Evolutionary conservation across 352 stramenopile species (phyloP).

Genomic region (Bremia lactucae): DNA sequence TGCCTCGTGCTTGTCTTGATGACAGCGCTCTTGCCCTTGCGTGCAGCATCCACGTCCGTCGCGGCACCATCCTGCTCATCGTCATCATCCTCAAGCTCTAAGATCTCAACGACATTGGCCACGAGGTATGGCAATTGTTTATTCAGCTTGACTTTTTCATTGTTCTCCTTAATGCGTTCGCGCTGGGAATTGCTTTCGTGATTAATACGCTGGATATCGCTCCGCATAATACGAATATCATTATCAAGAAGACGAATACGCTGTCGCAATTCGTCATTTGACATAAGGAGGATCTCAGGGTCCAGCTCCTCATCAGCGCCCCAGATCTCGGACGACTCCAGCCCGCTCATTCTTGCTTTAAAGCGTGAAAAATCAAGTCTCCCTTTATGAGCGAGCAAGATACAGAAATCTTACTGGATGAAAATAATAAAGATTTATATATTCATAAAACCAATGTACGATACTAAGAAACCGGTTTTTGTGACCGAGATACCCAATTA

Average conservation of each 20-base stretch:
- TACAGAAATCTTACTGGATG: conserved; percentile 4
- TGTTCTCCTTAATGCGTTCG: conserved; percentile 96
- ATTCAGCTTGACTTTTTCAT: conserved; percentile 99
- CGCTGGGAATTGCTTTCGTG: conserved; percentile 91
- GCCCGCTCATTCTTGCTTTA: conserved; percentile 32
- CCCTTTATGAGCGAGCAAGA: conserved; percentile 9
- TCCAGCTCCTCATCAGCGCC: conserved; percentile 51
- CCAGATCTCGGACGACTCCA: conserved; percentile 60
- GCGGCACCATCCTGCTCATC: conserved; percentile 91
- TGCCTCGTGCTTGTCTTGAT: conserved; percentile 97
- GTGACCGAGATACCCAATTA: conserved; percentile 15
- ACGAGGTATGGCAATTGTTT: conserved; percentile 98
- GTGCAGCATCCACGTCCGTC: conserved; percentile 86
- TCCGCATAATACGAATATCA: conserved; percentile 95
- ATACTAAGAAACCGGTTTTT: no score
- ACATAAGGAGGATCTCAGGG: conserved; percentile 91
- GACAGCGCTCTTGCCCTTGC: conserved; percentile 91
- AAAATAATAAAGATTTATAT: not conserved
- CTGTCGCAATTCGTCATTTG: conserved; percentile 91
- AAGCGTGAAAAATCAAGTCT: not conserved
- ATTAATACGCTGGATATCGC: conserved; percentile 93
- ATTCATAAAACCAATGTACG: no score
- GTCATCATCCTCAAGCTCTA: conserved; percentile 85
- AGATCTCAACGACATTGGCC: conserved; percentile 95
- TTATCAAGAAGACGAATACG: conserved; percentile 94